Base-by-base conservation (phyloP, 257 asterid species). In the Solanum gracilifrons region DNA sequence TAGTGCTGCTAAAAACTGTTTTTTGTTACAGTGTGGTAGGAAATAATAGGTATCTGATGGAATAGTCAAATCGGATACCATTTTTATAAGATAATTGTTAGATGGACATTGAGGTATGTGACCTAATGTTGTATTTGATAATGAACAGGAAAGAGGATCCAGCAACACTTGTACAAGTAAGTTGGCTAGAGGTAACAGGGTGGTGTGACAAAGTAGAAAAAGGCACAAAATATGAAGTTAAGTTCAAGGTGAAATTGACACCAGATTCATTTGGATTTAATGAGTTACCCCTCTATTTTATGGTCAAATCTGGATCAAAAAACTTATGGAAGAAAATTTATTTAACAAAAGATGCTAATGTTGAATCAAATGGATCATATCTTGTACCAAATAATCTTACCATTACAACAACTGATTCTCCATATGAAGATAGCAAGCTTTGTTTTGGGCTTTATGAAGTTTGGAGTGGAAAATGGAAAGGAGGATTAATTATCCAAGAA, bases 361-460 rank as follows among this genome's bases (percentile, higher is more conserved):
- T 16, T 46, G 64, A 46, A 4, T 4, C 37, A 2, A 31, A 46
- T 43, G 66, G 39, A 46, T 4, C 5, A 80, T 80, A 80, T 80
- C 5, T 16, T 62, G 66, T 46, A 80, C 85, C 85, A 18, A 80
- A 43, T 6, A 80, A 43, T 80, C 85, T 80, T 29, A 18, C 15
- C 10, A 29, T 46, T 46, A 29, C 9, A 41, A 43, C 32, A 43
- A 13, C 23, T 43, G 4, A 27, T 2, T 3, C 25, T 46, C 5
- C 1, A 29, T 7, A 3, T 25, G 86, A 27, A 1, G 89, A 85
- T 16, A 4, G 21, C 1, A 89, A 77, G 86, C 80, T 92, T 48
- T 89, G 87, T 87, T 92, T 92, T 83, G 93, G 93, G 12, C 35
- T 91, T 58, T 87, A 87, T 76, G 88, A 87, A 87, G 88, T 87